Percentiles rank a stretch among this genome's conserved stretches.
These are phyloP conservation scores for Trichoderma arundinaceum DNA, from an alignment of 2,329 filamentous ascomycete genomes.

Conservation along the genomic window DNA sequence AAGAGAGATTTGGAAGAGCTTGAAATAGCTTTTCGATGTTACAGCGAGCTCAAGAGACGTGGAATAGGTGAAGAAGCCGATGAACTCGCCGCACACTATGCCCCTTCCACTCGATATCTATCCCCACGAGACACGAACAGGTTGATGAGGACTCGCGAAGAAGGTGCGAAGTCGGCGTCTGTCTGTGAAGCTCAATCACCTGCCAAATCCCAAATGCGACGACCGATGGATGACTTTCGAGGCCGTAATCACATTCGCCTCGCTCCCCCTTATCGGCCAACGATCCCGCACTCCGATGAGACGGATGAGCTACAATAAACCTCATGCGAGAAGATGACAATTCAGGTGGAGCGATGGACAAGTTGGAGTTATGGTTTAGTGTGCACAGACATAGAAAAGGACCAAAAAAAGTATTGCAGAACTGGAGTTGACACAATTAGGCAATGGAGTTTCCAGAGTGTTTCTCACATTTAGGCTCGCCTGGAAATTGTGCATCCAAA, in stretches of 20 bases:
- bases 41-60: constrained; percentile 37
- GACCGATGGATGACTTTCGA: constrained; percentile 33
- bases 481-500: constrained; percentile 28
- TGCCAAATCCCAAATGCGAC: constrained; percentile 20
- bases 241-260: constrained; percentile 39
- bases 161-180: constrained; percentile 19
- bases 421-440: background rate
- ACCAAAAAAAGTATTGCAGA: background rate
- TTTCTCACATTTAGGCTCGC: constrained; percentile 16
- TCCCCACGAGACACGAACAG: constrained; percentile 42
- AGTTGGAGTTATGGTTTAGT: background rate
- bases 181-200: constrained; percentile 21
- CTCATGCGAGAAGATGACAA: background rate
- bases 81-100: constrained; percentile 40
- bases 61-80: constrained; percentile 38
- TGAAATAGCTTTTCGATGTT: constrained; percentile 45
- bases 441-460: constrained; percentile 5
- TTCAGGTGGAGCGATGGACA: background rate
- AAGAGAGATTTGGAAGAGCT: constrained; percentile 50
- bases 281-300: constrained; percentile 38
- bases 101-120: constrained; percentile 33
- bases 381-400: background rate
- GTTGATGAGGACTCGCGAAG: constrained; percentile 32
- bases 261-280: constrained; percentile 38
- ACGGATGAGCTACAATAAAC: constrained; percentile 46